These are phyloP conservation scores for Malassezia nana DNA, from an alignment of 1,284 basidiomycete species.

Conservation along the genomic window DNA sequence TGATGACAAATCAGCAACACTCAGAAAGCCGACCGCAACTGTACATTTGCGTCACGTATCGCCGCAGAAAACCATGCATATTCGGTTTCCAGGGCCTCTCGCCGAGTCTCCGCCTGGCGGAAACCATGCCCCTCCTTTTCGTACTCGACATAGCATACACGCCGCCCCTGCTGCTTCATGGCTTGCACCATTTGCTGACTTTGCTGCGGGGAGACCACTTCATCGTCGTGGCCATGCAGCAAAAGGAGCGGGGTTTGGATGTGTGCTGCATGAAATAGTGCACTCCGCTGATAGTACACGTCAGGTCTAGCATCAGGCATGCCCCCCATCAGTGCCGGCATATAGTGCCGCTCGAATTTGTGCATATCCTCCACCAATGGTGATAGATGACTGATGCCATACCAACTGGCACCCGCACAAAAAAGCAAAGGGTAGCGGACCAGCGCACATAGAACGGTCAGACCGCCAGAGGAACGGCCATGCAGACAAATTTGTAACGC, in stretches of 20 bases:
- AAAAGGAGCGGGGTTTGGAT: slow-evolving; percentile 56
- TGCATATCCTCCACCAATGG: slow-evolving; percentile 52
- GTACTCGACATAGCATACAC: slow-evolving; percentile 26
- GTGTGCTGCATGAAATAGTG: slow-evolving; percentile 53
- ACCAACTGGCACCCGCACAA: slow-evolving; percentile 19
- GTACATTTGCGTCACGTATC: background rate
- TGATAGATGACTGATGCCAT: slow-evolving; percentile 21
- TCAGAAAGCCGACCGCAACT: background rate
- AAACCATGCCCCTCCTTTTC: slow-evolving; percentile 35
- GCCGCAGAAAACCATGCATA: background rate
- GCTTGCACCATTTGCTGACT: slow-evolving; percentile 49
- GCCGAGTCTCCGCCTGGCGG: slow-evolving; percentile 12
- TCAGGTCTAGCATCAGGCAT: slow-evolving; percentile 52
- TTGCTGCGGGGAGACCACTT: slow-evolving; percentile 57
- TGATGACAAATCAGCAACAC: slow-evolving; percentile 5
- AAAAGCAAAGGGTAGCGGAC: slow-evolving; percentile 23
- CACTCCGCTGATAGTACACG: slow-evolving; percentile 54
- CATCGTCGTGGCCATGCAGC: slow-evolving; percentile 55
- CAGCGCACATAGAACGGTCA: slow-evolving; percentile 55
- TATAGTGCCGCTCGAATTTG: slow-evolving; percentile 60
- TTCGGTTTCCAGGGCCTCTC: slow-evolving; percentile 17
- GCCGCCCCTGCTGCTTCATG: slow-evolving; percentile 18
- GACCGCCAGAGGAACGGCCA: slow-evolving; percentile 55
- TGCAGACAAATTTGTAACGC: slow-evolving; percentile 19
- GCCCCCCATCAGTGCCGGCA: slow-evolving; percentile 56